Base-by-base conservation (phyloP, 2,329 filamentous ascomycete species). In the Blastomyces gilchristii region DNA sequence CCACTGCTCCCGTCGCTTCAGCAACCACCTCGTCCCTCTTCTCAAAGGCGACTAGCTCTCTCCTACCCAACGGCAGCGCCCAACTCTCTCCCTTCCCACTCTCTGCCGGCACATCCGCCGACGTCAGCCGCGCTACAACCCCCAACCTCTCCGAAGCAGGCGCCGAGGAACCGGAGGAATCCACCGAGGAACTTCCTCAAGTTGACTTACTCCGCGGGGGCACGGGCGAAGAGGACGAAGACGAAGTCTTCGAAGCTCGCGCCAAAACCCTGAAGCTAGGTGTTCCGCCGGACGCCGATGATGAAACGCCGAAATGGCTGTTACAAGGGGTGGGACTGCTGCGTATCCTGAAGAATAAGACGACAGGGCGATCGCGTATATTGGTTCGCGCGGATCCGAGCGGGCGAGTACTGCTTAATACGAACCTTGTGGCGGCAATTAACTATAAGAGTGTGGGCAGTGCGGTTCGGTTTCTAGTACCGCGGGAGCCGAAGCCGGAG, bases 301-400 rank as follows among this genome's bases (percentile, higher is more conserved):
- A 58, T 14, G 6, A 12, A 22, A 45, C 3, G 0, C 45, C 45
- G 9, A 45, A 11, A 1, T 95, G 89, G 89, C 78, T 81, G 39
- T 85, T 82, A 0, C 84, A 87, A 72, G 90, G 90, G 54, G 78
- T 90, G 8, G 91, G 91, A 0, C 82, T 84, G 12, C 77, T 92
- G 61, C 86, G 88, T 49, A 72, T 96, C 16, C 79, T 95, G 65
- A 87, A 88, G 74, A 83, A 93, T 77, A 88, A 89, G 72, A 80
- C 81, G 18, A 89, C 85, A 0, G 84, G 83, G 25, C 80, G 82
- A 37, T 82, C 86, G 3, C 85, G 90, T 50, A 77, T 94, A 56
- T 76, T 95, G 25, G 77, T 92, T 65, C 85, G 90, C 59, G 84
- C 85, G n/a, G 88, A 91, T 67, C 89, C 89, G 0, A 83, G 86